Base-by-base conservation (phyloP, 2,329 filamentous ascomycete species). In the Chaetomium strumarium region DNA sequence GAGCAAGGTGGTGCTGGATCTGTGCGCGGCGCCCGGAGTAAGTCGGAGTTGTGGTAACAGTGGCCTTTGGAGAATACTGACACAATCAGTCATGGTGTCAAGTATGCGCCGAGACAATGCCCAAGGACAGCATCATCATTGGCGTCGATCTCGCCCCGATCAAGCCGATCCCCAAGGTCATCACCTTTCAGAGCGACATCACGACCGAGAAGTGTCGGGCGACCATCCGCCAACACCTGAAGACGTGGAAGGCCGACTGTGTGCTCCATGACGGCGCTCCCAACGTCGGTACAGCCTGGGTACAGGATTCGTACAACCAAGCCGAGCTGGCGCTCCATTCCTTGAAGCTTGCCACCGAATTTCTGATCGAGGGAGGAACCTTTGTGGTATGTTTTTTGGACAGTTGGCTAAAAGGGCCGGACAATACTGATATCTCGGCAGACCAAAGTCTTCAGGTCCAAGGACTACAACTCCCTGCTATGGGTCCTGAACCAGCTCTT, bases 401-500 rank as follows among this genome's bases (percentile, higher is more conserved):
- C 16, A n/a, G 30, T n/a, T 9, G 17, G n/a, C 4, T 5, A n/a
- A 12, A 16, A 29, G 14, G 7, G 17, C 17, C 19, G 31, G 13
- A 13, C 19, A 30, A 5, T 29, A 38, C 49, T 55, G 49, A 55
- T 30, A 13, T 30, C 8, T 29, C 11, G 14, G 12, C 47, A 57
- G 41, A 97, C 92, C 51, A 99, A 99, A 72, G 89, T 99, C 40
- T 99, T 99, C 76, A 77, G 93, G 58, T 95, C 89, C 33, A 97
- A 96, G 67, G 92, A 99, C 67, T 97, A 96, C 75, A 96, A 96
- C 67, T 85, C 90, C 53, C 73, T 99, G 42, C 79, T 97, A 45
- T 99, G 93, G 93, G 91, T 97, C 33, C 90, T 97, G 75, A 96
- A 96, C 67, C 93, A 99, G 69, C 78, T 99, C 1, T 99, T 99